Base-by-base conservation (phyloP, 2,329 filamentous ascomycete genomes). In the Aspergillus sp. region DNA sequence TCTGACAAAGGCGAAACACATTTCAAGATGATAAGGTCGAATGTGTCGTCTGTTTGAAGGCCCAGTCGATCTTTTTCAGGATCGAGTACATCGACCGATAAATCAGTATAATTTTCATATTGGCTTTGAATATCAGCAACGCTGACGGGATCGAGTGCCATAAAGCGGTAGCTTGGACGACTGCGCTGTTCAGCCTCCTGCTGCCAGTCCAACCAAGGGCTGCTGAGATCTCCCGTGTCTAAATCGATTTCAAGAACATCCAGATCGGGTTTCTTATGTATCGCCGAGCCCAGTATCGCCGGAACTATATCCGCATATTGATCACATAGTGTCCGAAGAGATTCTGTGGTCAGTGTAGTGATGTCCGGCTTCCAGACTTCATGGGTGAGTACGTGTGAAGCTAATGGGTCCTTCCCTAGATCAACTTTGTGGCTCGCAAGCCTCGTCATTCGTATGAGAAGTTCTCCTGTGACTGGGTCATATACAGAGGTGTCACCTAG, bases 311-410 rank as follows among this genome's bases (percentile, higher is more conserved):
- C 49, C 18, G 11, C n/a, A 24, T 52, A 36, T 6, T 18, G 24
- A 16, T 32, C 20, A 4, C 10, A 12, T 6, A 57, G 32, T 10
- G 18, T 39, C 2, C 45, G 11, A 5, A 57, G 5, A 6, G 51
- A 29, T 6, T 56, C n/a, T 6, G 6, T 12, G 12, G 32, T 55
- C 46, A 60, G n/a, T 2, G 49, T 51, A 12, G 46, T n/a, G 24
- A 60, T 52, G 22, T 60, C 58, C 1, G 58, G 52, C 20, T 57
- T 57, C 32, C 52, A 54, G 5, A 55, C 26, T 11, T 57, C 58
- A 6, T 50, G 52, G 2, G 52, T 54, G 6, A 60, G 31, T 22
- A 52, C 52, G 12, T 61, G 59, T 16, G 31, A 45, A 24, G 32
- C 20, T 5, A 54, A 39, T 11, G 36, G 26, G 31, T 58, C 39